A percentile compares a stretch with the other conserved stretches of the same genome.
Conservation (phyloP, 2,329 filamentous ascomycete species). For the Penicillium thymicola region DNA sequence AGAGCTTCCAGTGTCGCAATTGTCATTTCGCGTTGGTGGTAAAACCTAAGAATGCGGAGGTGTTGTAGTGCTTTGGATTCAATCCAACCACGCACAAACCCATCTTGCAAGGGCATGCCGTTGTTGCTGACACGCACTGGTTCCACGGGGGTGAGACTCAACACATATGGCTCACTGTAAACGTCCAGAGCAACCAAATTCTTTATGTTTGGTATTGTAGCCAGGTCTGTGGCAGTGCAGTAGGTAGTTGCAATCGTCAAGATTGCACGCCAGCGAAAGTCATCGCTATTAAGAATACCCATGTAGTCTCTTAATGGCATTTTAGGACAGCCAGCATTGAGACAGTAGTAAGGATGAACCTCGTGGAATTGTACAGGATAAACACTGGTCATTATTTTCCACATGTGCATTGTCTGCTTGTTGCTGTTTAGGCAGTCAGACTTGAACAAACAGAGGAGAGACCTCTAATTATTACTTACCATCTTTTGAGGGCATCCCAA, state of each 20-base stretch:
- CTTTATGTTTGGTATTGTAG: slow-evolving; percentile 36
- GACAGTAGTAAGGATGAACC: slow-evolving; percentile 27
- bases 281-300: slow-evolving; percentile 31
- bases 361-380: slow-evolving; percentile 38
- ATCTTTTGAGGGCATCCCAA: slow-evolving; percentile 37
- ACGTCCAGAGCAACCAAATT: slow-evolving; percentile 44
- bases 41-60: slow-evolving; percentile 38
- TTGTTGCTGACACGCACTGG: slow-evolving; percentile 8
- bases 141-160: slow-evolving; percentile 3
- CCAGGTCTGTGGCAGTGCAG: slow-evolving; percentile 34
- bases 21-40: slow-evolving; percentile 33
- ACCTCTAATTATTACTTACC: slow-evolving; percentile 25
- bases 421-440: slow-evolving; percentile 22
- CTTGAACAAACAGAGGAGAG: background rate
- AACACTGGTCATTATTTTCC: slow-evolving; percentile 41
- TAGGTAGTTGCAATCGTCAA: slow-evolving; percentile 35
- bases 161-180: slow-evolving; percentile 18
- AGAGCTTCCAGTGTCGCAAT: slow-evolving; percentile 34
- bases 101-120: slow-evolving; percentile 33
- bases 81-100: slow-evolving; percentile 42
- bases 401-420: slow-evolving; percentile 42
- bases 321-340: slow-evolving; percentile 30
- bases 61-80: slow-evolving; percentile 39
- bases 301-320: slow-evolving; percentile 37
- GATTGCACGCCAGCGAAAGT: slow-evolving; percentile 34